These are phyloP conservation scores for Botrytis byssoidea DNA, from an alignment of 2,329 filamentous ascomycete species.

Conservation along the genomic window DNA sequence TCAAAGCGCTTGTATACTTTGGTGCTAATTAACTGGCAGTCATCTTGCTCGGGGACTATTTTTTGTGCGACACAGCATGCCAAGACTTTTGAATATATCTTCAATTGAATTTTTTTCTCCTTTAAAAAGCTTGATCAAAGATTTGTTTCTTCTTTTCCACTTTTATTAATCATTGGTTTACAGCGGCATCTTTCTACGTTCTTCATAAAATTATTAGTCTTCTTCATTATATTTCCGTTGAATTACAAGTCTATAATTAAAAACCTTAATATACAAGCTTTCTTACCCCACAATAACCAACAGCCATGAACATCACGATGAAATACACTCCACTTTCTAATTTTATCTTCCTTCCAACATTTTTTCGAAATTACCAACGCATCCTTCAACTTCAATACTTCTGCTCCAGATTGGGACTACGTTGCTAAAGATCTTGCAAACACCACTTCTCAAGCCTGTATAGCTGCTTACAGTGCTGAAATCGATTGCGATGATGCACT, in stretches of 20 bases:
- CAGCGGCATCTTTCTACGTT: background rate
- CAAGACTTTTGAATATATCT: background rate
- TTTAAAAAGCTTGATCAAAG: background rate
- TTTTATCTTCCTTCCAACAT: background rate
- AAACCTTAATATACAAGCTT: background rate
- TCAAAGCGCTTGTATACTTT: background rate
- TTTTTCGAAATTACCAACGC: background rate
- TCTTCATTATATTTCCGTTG: background rate
- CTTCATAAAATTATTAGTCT: background rate
- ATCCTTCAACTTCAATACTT: conserved; percentile 36
- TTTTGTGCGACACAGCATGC: background rate
- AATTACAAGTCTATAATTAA: background rate
- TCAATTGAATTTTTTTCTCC: background rate
- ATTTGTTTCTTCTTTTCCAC: background rate
- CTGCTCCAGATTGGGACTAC: conserved; percentile 37
- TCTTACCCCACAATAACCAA: background rate
- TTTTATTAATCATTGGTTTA: background rate
- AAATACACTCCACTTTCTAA: background rate
- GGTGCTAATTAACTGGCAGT: background rate
- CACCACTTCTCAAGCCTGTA: conserved; percentile 37
- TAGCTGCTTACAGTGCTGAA: conserved; percentile 36
- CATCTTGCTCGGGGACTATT: background rate
- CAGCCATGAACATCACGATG: background rate
- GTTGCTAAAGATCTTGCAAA: conserved; percentile 36
- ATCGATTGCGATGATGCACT: conserved; percentile 39